Evolutionary conservation across 108 stramenopile genomes (phyloP).

Genomic region (Pseudonitzschia multiseries): DNA sequence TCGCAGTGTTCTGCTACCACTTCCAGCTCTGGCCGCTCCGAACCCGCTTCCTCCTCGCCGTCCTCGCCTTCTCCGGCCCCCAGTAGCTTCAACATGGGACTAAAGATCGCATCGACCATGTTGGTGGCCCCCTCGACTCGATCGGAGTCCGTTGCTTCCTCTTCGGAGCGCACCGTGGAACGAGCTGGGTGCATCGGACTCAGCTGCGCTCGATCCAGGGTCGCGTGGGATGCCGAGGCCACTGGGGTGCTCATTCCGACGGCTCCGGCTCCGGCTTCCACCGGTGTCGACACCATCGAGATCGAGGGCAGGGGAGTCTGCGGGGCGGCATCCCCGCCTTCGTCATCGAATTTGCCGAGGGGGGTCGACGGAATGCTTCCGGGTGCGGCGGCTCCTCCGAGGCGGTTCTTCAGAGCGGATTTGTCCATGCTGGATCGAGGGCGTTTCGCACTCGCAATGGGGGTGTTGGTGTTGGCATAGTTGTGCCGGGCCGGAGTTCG

Average conservation of each 20-base stretch:
- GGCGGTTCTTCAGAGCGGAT: conserved; percentile 12
- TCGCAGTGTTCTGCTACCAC: conserved; percentile 4
- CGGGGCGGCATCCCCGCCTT: conserved; percentile 9
- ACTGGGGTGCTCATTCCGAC: no score
- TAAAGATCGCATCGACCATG: conserved; percentile 69
- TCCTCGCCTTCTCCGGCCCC: conserved; percentile 26
- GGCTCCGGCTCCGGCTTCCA: no score
- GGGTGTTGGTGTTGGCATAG: conserved; percentile 62
- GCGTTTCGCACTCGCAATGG: conserved; percentile 68
- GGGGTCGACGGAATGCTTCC: conserved; percentile 23
- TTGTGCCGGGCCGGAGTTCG: conserved; percentile 33
- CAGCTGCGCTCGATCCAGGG: conserved; percentile 36
- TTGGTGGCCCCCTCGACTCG: conserved; percentile 39
- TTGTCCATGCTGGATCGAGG: conserved; percentile 46
- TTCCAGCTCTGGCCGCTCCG: conserved; percentile 20
- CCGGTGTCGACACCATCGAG: neutral
- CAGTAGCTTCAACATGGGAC: conserved; percentile 70
- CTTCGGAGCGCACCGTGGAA: conserved; percentile 39
- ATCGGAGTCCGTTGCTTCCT: conserved; percentile 17
- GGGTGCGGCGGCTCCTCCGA: neutral
- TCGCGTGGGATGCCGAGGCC: neutral
- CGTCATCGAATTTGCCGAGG: neutral
- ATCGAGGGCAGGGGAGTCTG: conserved; percentile 15
- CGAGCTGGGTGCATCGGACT: conserved; percentile 75
- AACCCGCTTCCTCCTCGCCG: conserved; percentile 11